Conservation (phyloP, 371 early-diverging fungal species). For the Mucor irregularis region DNA sequence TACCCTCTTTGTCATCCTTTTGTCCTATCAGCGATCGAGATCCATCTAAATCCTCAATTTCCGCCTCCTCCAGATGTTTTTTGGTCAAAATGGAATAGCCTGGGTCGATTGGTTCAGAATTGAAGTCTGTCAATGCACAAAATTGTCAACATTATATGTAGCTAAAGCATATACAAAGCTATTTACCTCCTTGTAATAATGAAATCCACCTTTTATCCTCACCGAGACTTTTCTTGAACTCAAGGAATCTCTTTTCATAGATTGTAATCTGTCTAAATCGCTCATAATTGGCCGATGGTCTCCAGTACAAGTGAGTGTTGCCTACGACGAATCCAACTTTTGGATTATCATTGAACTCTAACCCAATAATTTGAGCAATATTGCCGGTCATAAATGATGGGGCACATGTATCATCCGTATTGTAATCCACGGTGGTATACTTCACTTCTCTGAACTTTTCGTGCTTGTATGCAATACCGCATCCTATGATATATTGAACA, state of each 20-base stretch:
- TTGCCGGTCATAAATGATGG: conserved; percentile 57
- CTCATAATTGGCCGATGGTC: conserved; percentile 60
- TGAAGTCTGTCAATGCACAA: conserved; percentile 46
- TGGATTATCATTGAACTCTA: conserved; percentile 22
- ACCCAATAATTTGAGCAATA: conserved; percentile 47
- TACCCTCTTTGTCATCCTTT: not conserved
- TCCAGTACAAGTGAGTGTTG: conserved; percentile 59
- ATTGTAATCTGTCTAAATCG: conserved; percentile 51
- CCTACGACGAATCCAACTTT: conserved; percentile 32
- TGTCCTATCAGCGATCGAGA: conserved; percentile 14
- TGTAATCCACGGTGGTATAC: conserved; percentile 50
- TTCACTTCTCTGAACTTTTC: conserved; percentile 33
- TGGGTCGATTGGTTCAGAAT: conserved; percentile 57
- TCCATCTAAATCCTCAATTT: conserved; percentile 23
- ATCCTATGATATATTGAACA: no score
- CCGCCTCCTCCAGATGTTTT: conserved; percentile 10
- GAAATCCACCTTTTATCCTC: conserved; percentile 21
- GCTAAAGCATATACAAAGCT: not conserved
- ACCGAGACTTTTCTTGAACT: conserved; percentile 17
- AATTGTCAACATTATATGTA: not conserved
- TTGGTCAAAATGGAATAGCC: conserved; percentile 30
- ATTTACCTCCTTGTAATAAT: conserved; percentile 29
- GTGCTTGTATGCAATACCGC: conserved; percentile 34
- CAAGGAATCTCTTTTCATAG: conserved; percentile 21
- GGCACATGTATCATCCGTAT: conserved; percentile 34